Conservation (phyloP, 2,329 filamentous ascomycete genomes). For the Biscogniauxia mediterranea region DNA sequence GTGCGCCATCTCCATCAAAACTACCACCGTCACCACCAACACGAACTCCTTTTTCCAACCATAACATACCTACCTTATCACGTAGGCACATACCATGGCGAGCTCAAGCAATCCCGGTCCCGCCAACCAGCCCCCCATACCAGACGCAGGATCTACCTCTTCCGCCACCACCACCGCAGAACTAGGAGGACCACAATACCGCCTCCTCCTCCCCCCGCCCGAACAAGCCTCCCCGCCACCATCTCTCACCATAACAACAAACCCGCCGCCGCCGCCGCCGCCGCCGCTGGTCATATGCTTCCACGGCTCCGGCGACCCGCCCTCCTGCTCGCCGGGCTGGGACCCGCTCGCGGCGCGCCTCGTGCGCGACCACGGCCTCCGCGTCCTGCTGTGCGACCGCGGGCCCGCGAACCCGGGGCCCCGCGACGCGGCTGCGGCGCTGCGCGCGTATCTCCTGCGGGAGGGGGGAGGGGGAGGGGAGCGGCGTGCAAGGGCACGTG, state of each 20-base stretch:
- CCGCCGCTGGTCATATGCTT: conserved; percentile 30
- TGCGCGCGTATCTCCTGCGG: conserved; percentile 16
- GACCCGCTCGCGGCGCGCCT: conserved; percentile 19
- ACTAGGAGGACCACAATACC: not conserved
- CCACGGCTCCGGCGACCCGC: conserved; percentile 28
- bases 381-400: conserved; percentile 27
- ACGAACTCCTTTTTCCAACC: no score
- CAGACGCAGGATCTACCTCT: not conserved
- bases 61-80: no score
- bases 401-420: conserved; percentile 15
- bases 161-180: not conserved
- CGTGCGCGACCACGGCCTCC: conserved; percentile 10
- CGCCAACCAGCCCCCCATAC: no score
- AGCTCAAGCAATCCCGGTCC: no score
- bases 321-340: conserved; percentile 26
- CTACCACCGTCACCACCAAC: not conserved
- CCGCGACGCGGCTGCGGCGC: conserved; percentile 13
- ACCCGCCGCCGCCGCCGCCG: not conserved
- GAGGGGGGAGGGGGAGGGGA: not conserved
- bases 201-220: not conserved
- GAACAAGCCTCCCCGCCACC: not conserved
- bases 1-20: no score
- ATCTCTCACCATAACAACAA: not conserved
- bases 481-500: conserved; percentile 9
- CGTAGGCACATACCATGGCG: no score